Evolutionary conservation across 495 filamentous ascomycete species (phyloP), one percentile per base, ranked within the genome.

Genomic region (Penicillium odoratum): DNA sequence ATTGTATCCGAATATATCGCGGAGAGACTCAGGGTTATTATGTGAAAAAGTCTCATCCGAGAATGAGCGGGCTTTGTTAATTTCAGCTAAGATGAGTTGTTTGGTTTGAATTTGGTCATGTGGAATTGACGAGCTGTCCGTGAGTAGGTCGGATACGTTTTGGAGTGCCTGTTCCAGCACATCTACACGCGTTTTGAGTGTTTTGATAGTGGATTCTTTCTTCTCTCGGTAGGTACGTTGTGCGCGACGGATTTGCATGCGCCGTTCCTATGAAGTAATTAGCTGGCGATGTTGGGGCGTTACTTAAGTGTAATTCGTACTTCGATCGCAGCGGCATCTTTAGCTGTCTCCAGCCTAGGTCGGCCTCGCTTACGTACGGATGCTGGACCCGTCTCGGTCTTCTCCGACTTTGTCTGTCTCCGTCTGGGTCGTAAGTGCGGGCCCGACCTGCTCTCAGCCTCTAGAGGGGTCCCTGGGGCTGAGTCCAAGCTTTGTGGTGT

Each of bases 181-280:
- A 28, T 84, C 70, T n/a, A 93, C 88, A 44, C 85, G 81, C 18
- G 81, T 78, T 55, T 88, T 85, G 21, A 95, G 78, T 1, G 85
- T 82, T 15, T 83, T 80, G 47, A 96, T 92, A 0, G 88, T 90
- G 26, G 81, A 86, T 65, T 96, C 92, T 70, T 95, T 96, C 29
- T 91, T 86, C 60, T 88, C 82, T 15, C 92, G 83, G 64, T 96
- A 96, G 0, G 92, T 91, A 46, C 91, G 80, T 61, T 96, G 92
- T 5, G 92, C 92, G 51, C 92, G 81, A 38, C 92, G 85, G 55
- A 96, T 92, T 71, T 96, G 92, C 7, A 90, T 91, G 48, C 92
- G 83, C 38, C 92, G 87, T 58, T 69, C 69, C 72, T 74, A 16
- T 8, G 3, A 9, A 11, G 18, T 21, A 21, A 21, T 49, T 25